Evolutionary conservation across 805 yeast species (phyloP), one percentile per base, ranked within the genome.

Genomic region (Pichia occidentalis): DNA sequence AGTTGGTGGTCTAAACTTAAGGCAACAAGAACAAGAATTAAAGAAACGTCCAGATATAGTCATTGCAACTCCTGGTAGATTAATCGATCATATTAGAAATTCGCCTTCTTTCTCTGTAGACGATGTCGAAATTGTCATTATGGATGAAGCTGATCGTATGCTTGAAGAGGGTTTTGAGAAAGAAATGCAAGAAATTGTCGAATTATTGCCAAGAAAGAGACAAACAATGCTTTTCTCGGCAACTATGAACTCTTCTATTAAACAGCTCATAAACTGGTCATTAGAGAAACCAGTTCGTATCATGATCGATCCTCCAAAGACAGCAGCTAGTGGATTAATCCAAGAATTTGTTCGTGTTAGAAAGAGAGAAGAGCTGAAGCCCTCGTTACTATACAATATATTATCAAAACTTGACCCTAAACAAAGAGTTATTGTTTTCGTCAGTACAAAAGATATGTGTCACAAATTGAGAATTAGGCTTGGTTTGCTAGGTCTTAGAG

Each of bases 81-180:
- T 92, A 49, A 92, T 92, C 54, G 99, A 92, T 62, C 99, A 92
- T 63, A 77, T 92, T 40, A 72, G 97, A 57, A 92, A 92, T 65
- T 88, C 97, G 6, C 86, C 96, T 7, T 81, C 92, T 36, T 92
- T 92, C 59, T 77, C 78, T 34, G 94, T 87, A 33, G 97, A 92
- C 49, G 71, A 79, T 24, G 92, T 92, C 34, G 98, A 92, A 65
- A 84, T 92, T 37, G 68, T 92, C 52, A 94, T 92, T 22, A 72
- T 92, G 50, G 98, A 92, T 67, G 98, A 92, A 68, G 98, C 98
- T 43, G 98, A 92, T 71, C 79, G 98, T 67, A 92, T 92, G 97
- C 72, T 92, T 51, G 99, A 92, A 59, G 99, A 92, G 64, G 99
- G 99, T 56, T 92, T 92, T 75, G 96, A 88, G 62, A 85, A 79